Base-by-base conservation (phyloP, 495 filamentous ascomycete genomes). In the Corynascus novoguineensis region DNA sequence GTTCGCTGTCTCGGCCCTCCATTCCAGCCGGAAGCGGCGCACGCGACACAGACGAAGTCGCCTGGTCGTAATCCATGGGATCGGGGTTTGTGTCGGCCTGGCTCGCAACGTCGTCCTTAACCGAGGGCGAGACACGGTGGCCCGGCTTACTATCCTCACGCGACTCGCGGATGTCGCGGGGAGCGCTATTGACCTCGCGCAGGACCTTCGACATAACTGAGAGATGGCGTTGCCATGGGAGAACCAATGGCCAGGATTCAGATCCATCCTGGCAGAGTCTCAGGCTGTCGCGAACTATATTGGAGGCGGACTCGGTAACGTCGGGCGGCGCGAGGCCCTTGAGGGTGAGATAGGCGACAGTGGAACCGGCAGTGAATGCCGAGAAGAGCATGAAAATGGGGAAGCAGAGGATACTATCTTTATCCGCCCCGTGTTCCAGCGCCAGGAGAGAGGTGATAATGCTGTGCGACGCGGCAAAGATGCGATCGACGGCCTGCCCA, bases 311-410 rank as follows among this genome's bases (percentile, higher is more conserved):
- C 60, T 78, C 74, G 47, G 71, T 73, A 25, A 73, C 72, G 29
- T 75, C 75, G 22, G 65, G 55, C 0, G 76, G 76, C 0, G 75
- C 74, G 22, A 79, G 57, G 1, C 76, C 74, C 59, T 78, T 79
- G 51, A 79, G 65, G 10, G 71, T 72, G 15, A 79, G 75, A 60
- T 76, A 79, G 41, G 76, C 76, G 19, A 77, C 72, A 2, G 76
- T 79, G 5, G 74, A 76, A 21, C 76, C 74, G 5, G 76, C 76
- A 0, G 75, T 79, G 55, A 79, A 79, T 50, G 74, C 75, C 1
- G 75, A 74, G 57, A 79, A 79, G 35, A 78, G 65, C 76, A 79
- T 79, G 50, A 79, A 77, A 24, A 79, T 71, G 7, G 76, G 75
- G 57, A 78, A 78, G 61, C 73, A 77, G n/a, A 72, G 67, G 15